Evolutionary conservation across 768 basidiomycete genomes (phyloP).

Genomic region (Piloderma croceum): DNA sequence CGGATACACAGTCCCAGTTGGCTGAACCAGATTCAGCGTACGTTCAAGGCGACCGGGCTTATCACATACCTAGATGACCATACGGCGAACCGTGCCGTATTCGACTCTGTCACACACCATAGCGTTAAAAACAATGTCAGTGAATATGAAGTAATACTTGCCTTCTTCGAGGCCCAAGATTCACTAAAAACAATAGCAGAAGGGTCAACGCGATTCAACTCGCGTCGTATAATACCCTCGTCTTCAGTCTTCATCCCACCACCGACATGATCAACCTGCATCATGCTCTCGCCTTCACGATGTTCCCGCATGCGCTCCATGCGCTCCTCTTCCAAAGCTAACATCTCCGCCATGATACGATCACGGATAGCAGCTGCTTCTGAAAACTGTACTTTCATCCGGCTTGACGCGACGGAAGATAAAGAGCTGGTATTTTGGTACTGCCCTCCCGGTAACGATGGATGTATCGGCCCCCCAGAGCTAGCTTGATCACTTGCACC

Average conservation of each 20-base stretch:
- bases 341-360: slow-evolving; percentile 98
- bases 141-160: slow-evolving; percentile 24
- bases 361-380: slow-evolving; percentile 90
- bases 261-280: slow-evolving; percentile 48
- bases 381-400: slow-evolving; percentile 70
- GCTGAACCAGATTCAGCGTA: slow-evolving; percentile 31
- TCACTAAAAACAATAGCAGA: slow-evolving; percentile 95
- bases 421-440: slow-evolving; percentile 11
- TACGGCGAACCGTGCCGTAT: slow-evolving; percentile 93
- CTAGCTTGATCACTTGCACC: slow-evolving; percentile 17
- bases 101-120: slow-evolving; percentile 51
- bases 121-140: not conserved
- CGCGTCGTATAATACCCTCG: slow-evolving; percentile 87
- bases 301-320: slow-evolving; percentile 87
- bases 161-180: slow-evolving; percentile 92
- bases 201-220: slow-evolving; percentile 92
- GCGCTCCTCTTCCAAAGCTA: slow-evolving; percentile 91
- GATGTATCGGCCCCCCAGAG: slow-evolving; percentile 23
- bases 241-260: slow-evolving; percentile 72
- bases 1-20: slow-evolving; percentile 87
- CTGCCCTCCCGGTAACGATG: slow-evolving; percentile 22
- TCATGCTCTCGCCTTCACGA: slow-evolving; percentile 60
- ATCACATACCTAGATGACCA: slow-evolving; percentile 77
- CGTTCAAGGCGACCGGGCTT: not conserved
- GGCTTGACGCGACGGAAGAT: slow-evolving; percentile 22